A percentile compares a stretch with the other conserved stretches of the same genome.
Evolutionary conservation across 352 stramenopile genomes (phyloP).

Genomic region (Pythium graminicola): DNA sequence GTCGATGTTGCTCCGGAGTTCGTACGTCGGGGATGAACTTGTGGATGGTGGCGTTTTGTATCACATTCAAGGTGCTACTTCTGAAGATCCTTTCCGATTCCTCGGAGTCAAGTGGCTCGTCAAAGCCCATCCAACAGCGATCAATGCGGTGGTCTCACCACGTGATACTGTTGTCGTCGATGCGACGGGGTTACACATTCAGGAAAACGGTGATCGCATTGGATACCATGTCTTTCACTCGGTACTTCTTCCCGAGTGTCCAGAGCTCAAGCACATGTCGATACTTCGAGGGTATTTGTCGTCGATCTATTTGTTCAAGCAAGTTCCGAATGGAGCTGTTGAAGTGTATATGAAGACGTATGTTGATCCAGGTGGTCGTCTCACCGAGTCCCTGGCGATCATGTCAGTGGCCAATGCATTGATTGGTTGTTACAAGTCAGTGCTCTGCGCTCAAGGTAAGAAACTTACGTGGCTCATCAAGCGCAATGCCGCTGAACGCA

Average conservation of each 20-base stretch:
- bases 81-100: slow-evolving; percentile 23
- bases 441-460: slow-evolving; percentile 28
- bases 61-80: slow-evolving; percentile 34
- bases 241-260: slow-evolving; percentile 25
- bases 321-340: slow-evolving; percentile 23
- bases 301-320: slow-evolving; percentile 32
- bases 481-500: slow-evolving; percentile 6
- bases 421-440: slow-evolving; percentile 28
- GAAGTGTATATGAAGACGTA: slow-evolving; percentile 37
- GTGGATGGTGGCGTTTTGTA: slow-evolving; percentile 45
- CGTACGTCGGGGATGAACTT: slow-evolving; percentile 43
- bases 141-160: slow-evolving; percentile 18
- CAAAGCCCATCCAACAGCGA: slow-evolving; percentile 11
- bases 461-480: slow-evolving; percentile 31
- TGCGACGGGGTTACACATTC: slow-evolving; percentile 9
- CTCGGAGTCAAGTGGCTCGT: slow-evolving; percentile 24
- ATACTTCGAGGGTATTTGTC: slow-evolving; percentile 31
- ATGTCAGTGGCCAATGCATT: slow-evolving; percentile 20
- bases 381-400: slow-evolving; percentile 21
- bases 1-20: slow-evolving; percentile 42
- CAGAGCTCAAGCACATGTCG: slow-evolving; percentile 9
- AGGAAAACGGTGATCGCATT: slow-evolving; percentile 30
- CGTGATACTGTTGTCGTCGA: slow-evolving; percentile 22
- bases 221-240: slow-evolving; percentile 45
- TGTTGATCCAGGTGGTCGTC: slow-evolving; percentile 20